phyloP scores from a whole-genome alignment of 2,329 filamentous ascomycete species.

The Hyphodiscus sp. region DNA sequence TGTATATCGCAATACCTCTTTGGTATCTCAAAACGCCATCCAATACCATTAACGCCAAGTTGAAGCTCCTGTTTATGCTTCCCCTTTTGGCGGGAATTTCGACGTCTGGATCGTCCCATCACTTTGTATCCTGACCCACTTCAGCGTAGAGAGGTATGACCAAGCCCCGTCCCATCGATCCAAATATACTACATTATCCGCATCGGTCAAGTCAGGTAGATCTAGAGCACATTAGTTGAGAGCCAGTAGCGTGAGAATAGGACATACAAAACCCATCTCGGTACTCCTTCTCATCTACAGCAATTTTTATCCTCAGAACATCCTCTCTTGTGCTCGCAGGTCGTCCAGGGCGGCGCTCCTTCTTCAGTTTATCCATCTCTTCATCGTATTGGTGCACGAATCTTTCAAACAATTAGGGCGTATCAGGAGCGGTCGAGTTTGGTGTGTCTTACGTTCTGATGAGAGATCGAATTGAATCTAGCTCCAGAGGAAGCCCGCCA shows the following conservation, averaged over 20 bases:
- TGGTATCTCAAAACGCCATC: constrained; percentile 12
- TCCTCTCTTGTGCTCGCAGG: constrained; percentile 74
- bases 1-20: neutral
- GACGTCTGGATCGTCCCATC: constrained; percentile 60
- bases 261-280: constrained; percentile 71
- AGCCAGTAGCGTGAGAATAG: neutral
- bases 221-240: constrained; percentile 35
- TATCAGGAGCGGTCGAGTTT: neutral
- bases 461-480: constrained; percentile 52
- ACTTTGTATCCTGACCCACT: constrained; percentile 68
- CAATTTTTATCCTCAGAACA: constrained; percentile 64
- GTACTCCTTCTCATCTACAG: constrained; percentile 70
- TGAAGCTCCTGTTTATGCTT: constrained; percentile 19
- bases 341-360: constrained; percentile 67
- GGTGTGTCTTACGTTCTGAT: constrained; percentile 52
- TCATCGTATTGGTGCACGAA: constrained; percentile 65
- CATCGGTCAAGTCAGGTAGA: constrained; percentile 68
- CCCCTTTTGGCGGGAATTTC: constrained; percentile 68
- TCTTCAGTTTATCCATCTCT: constrained; percentile 59
- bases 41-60: constrained; percentile 7
- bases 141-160: constrained; percentile 68
- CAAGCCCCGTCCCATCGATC: constrained; percentile 77
- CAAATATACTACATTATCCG: constrained; percentile 58
- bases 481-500: constrained; percentile 42
- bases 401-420: constrained; percentile 31